Evolutionary conservation across 1,139 yeast genomes (phyloP), one percentile per base, ranked within the genome.

Genomic region (Scheffersomyces parashehatae): DNA sequence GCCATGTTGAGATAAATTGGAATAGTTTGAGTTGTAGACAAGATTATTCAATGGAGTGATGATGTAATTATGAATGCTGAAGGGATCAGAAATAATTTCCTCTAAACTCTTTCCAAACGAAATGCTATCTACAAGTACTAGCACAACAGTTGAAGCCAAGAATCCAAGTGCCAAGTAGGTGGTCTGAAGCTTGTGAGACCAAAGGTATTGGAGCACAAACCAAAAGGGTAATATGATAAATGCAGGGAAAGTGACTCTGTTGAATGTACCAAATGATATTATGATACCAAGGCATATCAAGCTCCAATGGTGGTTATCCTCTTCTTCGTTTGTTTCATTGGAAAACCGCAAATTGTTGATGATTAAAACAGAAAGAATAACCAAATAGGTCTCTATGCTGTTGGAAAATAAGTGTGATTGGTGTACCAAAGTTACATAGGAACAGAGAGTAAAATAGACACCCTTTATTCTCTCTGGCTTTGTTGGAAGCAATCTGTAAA

Each of bases 361-460:
- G 12, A 81, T 53, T 64, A 77, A 77, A 9, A 90, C 63, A 8
- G 80, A 71, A 47, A 81, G 53, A 33, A 90, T 57, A 15, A 93
- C 67, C 29, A 90, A 50, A 15, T 82, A 68, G 0, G 98, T 88
- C 56, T 95, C 99, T 3, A 88, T 61, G 28, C 91, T 81, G 60
- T 95, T 95, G 30, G 97, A 88, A 57, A 95, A 88, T 2, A 95
- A 83, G 59, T 91, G 98, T 1, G 88, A 75, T 59, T 93, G 98
- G 55, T 83, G 85, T 0, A 85, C 81, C 69, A 88, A 74, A 0
- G 96, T 84, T 10, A 90, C 75, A 58, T 87, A 93, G 1, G 96
- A 87, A 0, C 96, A 83, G 61, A 82, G 82, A 13, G 82, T 75
- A 54, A 88, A 83, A 42, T 85, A 77, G 15, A 82, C 61, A 0